Base-by-base conservation (phyloP, 306 rosid species). In the Pyrus pyrifolia region DNA sequence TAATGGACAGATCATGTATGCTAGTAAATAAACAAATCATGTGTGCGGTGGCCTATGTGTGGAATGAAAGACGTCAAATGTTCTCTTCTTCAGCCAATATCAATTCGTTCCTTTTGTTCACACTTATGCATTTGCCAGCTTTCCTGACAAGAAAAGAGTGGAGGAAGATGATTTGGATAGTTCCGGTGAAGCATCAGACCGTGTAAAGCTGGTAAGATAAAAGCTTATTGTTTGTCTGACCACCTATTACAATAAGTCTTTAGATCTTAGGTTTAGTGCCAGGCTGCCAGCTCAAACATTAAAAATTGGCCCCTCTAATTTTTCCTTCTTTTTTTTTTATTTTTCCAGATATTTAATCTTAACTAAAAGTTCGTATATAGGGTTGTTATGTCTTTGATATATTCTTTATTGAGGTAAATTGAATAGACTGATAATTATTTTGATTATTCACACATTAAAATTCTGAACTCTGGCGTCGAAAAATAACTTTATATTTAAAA, bases 71-170 rank as follows among this genome's bases (percentile, higher is more conserved):
- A 79, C 44, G 29, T 75, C 64, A 76, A 58, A 44, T 40, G 68
- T 31, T 23, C 42, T 80, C 27, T 55, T 63, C 55, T 70, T 79
- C 74, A 21, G 35, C 69, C 33, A 17, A 55, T 53, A 67, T 44
- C 49, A 78, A 11, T 57, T 79, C 63, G 83, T 73, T 73, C 67
- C 38, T 49, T 76, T 17, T 82, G 58, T 80, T 78, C 78, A 22
- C 58, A 81, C 44, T 82, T 69, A 60, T 70, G 84, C 68, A 67
- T 42, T 83, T 83, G 74, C 66, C 93, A 95, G 97, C 81, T 81
- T 89, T 87, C 91, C 95, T 58, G 97, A 82, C 69, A 89, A 89
- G 91, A 92, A 86, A 76, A 76, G 53, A 78, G 53, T 65, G 31
- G 86, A 77, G 80, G 89, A 79, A 77, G 88, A 84, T 70, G 74